Conservation (phyloP, 202 grass and related monocot species). For the Elaeis oleifera region DNA sequence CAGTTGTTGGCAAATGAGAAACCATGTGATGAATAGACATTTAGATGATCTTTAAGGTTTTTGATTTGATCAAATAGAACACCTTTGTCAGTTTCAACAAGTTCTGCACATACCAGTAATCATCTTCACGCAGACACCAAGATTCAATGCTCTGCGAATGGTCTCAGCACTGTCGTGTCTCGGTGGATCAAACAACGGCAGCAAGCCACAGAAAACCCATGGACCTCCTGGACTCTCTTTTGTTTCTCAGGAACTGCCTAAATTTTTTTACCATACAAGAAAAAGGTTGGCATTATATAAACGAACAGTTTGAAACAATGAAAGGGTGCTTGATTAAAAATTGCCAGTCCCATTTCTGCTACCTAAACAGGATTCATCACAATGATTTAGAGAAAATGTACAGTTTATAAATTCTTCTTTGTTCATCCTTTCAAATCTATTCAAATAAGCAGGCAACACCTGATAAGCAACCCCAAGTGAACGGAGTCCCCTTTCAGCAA, state of each 20-base stretch:
- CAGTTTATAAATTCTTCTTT: background rate
- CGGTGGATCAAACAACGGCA: conserved; percentile 73
- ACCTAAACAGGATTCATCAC: too few relatives aligned
- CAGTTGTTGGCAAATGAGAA: too few relatives aligned
- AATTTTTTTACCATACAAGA: background rate
- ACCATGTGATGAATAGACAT: too few relatives aligned
- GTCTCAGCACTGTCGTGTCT: conserved; percentile 78
- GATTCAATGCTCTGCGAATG: conserved; percentile 53
- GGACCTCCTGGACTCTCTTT: conserved; percentile 47
- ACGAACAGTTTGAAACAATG: too few relatives aligned
- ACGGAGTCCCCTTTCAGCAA: conserved; percentile 71
- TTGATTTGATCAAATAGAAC: background rate
- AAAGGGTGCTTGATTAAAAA: too few relatives aligned
- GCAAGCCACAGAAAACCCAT: conserved; percentile 69
- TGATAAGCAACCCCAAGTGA: conserved; percentile 80
- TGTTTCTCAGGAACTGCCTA: conserved; percentile 61
- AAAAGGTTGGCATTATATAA: too few relatives aligned
- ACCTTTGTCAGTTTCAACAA: background rate
- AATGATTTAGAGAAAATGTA: too few relatives aligned
- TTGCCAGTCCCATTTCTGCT: too few relatives aligned
- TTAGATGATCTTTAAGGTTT: too few relatives aligned
- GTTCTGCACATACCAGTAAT: conserved; percentile 43
- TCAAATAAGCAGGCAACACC: conserved; percentile 17
- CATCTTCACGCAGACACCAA: conserved; percentile 83
- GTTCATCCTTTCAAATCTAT: background rate